Evolutionary conservation across 2,329 filamentous ascomycete genomes (phyloP).

Genomic region (Tolypocladium tropicale): DNA sequence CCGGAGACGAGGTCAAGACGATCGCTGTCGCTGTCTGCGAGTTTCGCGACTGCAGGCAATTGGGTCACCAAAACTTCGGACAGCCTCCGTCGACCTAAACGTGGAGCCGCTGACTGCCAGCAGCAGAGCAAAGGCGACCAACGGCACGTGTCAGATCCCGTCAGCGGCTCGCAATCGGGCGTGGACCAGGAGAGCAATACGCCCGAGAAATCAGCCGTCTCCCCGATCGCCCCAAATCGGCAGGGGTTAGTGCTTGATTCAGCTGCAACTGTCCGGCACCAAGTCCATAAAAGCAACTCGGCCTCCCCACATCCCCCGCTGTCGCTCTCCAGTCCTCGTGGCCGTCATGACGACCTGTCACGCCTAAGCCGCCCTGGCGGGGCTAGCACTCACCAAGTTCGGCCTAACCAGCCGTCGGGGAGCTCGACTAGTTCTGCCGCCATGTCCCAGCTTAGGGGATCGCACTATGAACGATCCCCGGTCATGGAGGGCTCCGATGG

Average conservation of each 20-base stretch:
- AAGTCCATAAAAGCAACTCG: slow-evolving; percentile 30
- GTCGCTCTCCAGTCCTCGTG: slow-evolving; percentile 37
- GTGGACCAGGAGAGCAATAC: slow-evolving; percentile 11
- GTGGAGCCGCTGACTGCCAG: slow-evolving; percentile 26
- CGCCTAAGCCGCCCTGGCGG: slow-evolving; percentile 32
- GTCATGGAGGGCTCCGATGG: slow-evolving; percentile 61
- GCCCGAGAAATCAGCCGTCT: neutral
- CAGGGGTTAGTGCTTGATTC: slow-evolving; percentile 8
- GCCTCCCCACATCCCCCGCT: slow-evolving; percentile 48
- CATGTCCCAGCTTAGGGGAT: slow-evolving; percentile 25
- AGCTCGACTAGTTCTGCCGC: slow-evolving; percentile 31
- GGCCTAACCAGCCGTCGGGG: slow-evolving; percentile 32
- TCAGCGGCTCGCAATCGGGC: slow-evolving; percentile 19
- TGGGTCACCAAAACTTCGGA: slow-evolving; percentile 45
- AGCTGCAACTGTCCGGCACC: slow-evolving; percentile 11
- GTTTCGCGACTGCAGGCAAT: slow-evolving; percentile 44
- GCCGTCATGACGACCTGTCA: slow-evolving; percentile 43
- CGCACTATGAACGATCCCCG: slow-evolving; percentile 31
- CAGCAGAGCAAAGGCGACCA: slow-evolving; percentile 28
- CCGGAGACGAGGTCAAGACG: slow-evolving; percentile 36
- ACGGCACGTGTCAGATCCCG: slow-evolving; percentile 45
- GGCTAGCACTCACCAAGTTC: slow-evolving; percentile 23
- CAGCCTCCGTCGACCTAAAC: slow-evolving; percentile 46
- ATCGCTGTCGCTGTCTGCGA: slow-evolving; percentile 50
- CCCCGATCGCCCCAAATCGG: slow-evolving; percentile 5